Evolutionary conservation across 2,329 filamentous ascomycete genomes (phyloP), one percentile per base, ranked within the genome.

Genomic region (Pseudogymnoascus sp.): DNA sequence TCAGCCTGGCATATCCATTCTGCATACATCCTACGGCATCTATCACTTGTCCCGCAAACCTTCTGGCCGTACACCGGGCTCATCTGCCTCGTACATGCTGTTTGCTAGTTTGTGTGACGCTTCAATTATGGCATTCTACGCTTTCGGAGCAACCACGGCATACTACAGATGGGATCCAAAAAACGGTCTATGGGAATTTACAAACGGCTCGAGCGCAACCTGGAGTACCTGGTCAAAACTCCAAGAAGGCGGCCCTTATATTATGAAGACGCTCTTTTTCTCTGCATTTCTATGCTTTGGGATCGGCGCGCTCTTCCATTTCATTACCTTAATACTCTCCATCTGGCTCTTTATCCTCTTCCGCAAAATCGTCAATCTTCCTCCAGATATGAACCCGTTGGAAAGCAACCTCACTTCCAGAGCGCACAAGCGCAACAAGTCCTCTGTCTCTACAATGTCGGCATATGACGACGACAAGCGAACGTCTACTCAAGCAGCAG

Each of bases 331-430:
- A 1, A 74, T 79, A 15, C 78, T 95, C 36, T 90, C 90, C 4
- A 72, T 90, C 33, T 97, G 89, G 76, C 80, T 97, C 27, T 85
- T 86, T 13, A 73, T 90, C 60, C 84, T 89, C 68, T 97, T 97
- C 83, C 84, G 87, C 41, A 88, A 89, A 71, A 97, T 97, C 69
- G 81, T 86, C 4, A 79, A 81, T 17, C 82, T 97, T 73, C 93
- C 93, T 5, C 92, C 93, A 0, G 93, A 97, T 71, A 91, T 96
- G 89, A 97, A 97, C 72, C 93, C 93, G 1, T 80, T 97, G 12
- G 92, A 97, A 72, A 85, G 90, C 67, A 87, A 93, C 69, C 78
- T 96, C 63, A 97, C 92, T 1, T 86, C 90, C 9, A 59, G 58
- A 41, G 78, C 75, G 63, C 91, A 95, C 76, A 92, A 92, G 79